A percentile compares a stretch with the other conserved stretches of the same genome.
Evolutionary conservation across 1,284 basidiomycete species (phyloP).

Genomic region (Takashimella koratensis): DNA sequence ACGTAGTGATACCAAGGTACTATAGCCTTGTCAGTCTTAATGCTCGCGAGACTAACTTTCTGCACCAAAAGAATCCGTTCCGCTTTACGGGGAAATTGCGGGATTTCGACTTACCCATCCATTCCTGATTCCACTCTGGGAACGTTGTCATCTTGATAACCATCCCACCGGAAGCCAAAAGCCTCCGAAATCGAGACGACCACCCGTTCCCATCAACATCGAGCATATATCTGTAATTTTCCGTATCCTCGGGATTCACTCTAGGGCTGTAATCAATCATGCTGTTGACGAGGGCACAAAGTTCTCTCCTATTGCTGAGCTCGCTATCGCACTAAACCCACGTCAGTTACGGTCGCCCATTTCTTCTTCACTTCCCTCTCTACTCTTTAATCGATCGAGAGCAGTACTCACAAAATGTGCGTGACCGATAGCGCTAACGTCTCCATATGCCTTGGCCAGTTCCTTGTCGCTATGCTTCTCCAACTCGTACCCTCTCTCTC

Average conservation of each 20-base stretch:
- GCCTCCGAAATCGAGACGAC: slow-evolving; percentile 60
- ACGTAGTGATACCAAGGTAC: slow-evolving; percentile 52
- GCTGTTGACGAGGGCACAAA: slow-evolving; percentile 36
- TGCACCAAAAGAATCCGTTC: too few species aligned
- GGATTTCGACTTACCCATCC: too few species aligned
- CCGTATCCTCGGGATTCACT: slow-evolving; percentile 55
- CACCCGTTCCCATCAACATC: slow-evolving; percentile 62
- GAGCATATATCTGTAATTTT: slow-evolving; percentile 48
- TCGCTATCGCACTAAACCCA: too few species aligned
- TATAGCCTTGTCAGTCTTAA: too few species aligned
- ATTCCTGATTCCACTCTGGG: slow-evolving; percentile 49
- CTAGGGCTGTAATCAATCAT: slow-evolving; percentile 51
- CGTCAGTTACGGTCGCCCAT: too few species aligned
- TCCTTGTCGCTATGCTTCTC: slow-evolving; percentile 29
- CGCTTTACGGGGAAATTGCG: too few species aligned
- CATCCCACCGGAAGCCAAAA: slow-evolving; percentile 46
- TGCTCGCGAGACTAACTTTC: too few species aligned
- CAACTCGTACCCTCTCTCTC: slow-evolving; percentile 32
- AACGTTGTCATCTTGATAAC: slow-evolving; percentile 50
- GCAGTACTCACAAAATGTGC: slow-evolving; percentile 26
- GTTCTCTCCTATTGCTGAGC: slow-evolving; percentile 16
- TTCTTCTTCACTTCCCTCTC: too few species aligned
- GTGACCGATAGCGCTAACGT: slow-evolving; percentile 48
- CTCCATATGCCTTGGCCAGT: slow-evolving; percentile 45
- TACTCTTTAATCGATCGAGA: too few species aligned